Evolutionary conservation across 1,139 yeast species (phyloP).

Genomic region (Blastobotrys serpentis): DNA sequence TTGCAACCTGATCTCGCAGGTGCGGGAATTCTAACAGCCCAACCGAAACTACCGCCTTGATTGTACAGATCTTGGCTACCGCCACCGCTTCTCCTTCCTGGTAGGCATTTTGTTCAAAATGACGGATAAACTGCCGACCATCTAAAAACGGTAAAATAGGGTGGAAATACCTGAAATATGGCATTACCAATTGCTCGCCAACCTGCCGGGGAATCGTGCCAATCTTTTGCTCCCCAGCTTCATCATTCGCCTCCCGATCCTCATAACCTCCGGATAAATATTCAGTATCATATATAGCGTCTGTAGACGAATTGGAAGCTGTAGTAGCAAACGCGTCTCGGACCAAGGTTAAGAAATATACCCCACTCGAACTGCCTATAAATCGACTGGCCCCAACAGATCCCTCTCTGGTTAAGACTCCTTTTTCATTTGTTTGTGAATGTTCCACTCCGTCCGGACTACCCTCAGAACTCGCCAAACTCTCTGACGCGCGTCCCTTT

Average conservation of each 20-base stretch:
- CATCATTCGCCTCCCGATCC: conserved; percentile 7
- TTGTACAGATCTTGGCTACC: conserved; percentile 4
- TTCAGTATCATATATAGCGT: conserved; percentile 15
- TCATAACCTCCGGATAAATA: conserved; percentile 13
- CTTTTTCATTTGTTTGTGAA: conserved; percentile 19
- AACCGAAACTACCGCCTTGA: conserved; percentile 17
- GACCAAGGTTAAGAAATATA: conserved; percentile 19
- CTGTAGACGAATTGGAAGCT: conserved; percentile 3
- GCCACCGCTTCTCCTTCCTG: conserved; percentile 7
- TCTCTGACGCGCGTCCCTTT: not conserved
- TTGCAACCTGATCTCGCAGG: not conserved
- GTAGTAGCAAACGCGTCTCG: conserved; percentile 13
- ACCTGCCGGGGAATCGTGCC: conserved; percentile 5
- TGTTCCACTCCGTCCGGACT: conserved; percentile 11
- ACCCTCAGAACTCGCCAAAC: conserved; percentile 7
- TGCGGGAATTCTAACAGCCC: conserved; percentile 17
- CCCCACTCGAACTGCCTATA: conserved; percentile 21
- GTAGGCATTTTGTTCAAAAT: conserved; percentile 9
- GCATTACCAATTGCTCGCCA: conserved; percentile 17
- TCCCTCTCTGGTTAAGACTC: conserved; percentile 15
- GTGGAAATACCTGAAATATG: conserved; percentile 22
- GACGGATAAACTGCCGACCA: conserved; percentile 15
- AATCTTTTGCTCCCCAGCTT: not conserved
- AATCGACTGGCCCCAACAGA: conserved; percentile 17
- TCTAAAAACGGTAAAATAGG: conserved; percentile 22